Evolutionary conservation across 768 basidiomycete species (phyloP), one percentile per base, ranked within the genome.

Genomic region (Pleurotus cornucopiae): DNA sequence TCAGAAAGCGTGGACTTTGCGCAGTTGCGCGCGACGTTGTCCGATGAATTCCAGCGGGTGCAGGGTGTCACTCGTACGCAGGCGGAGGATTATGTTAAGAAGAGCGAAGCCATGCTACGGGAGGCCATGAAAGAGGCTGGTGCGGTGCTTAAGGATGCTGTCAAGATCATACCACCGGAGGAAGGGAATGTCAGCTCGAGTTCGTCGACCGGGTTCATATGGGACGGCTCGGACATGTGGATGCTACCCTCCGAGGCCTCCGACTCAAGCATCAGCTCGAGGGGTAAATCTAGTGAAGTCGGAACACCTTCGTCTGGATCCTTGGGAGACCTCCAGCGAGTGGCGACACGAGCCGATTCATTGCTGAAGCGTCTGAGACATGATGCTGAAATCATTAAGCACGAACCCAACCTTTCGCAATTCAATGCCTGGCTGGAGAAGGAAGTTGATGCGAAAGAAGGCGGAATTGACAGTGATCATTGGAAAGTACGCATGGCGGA

Each of bases 171-270:
- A 12, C 95, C 94, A 0, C 94, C 94, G 1, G 86, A 89, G 38
- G 79, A 79, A 44, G 72, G 65, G 0, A 48, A 58, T 43, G 11
- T 39, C 57, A 57, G 45, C 25, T 57, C 65, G 20, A 61, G 59
- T 26, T 64, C 70, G 1, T 60, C 63, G 30, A 66, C 70, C 2
- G 81, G 79, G 3, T 65, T 86, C 23, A 61, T 82, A 43, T 95
- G 92, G 92, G 94, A 95, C 67, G 94, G 92, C 1, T 73, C 85
- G 30, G 92, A 95, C 68, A 80, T 94, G 66, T 94, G 92, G 87
- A 84, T 86, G 74, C 65, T 94, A 57, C 91, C 81, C 47, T 69
- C 63, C 26, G 66, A 69, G 55, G 49, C 49, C 16, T 54, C 43
- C 23, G 55, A 49, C 37, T 54, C 62, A 21, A 59, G 66, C 14